Conservation (phyloP, 1,139 yeast genomes). For the Yamadazyma conglobata region DNA sequence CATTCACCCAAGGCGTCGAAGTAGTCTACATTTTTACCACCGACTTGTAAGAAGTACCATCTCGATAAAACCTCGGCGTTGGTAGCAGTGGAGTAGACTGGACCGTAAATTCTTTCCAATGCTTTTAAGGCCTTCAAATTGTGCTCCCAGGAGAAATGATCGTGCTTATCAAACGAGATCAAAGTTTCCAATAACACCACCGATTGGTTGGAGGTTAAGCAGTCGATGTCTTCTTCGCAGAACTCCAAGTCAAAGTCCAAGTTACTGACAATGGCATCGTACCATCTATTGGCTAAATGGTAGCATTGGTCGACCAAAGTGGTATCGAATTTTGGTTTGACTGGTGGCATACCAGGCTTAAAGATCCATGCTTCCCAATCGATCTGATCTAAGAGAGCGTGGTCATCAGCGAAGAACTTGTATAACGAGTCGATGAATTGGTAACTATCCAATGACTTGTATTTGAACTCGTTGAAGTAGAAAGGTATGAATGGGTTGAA, state of each 20-base stretch:
- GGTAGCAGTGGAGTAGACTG: slow-evolving; percentile 43
- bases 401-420: slow-evolving; percentile 53
- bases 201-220: slow-evolving; percentile 70
- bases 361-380: slow-evolving; percentile 88
- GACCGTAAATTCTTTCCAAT: slow-evolving; percentile 43
- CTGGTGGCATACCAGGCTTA: slow-evolving; percentile 81
- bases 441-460: slow-evolving; percentile 72
- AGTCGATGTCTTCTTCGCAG: slow-evolving; percentile 40
- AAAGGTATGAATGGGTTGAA: slow-evolving; percentile 79
- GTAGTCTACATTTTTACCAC: slow-evolving; percentile 42
- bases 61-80: slow-evolving; percentile 84
- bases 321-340: slow-evolving; percentile 74
- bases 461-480: slow-evolving; percentile 69
- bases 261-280: slow-evolving; percentile 22
- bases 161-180: slow-evolving; percentile 30
- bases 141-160: slow-evolving; percentile 35
- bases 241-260: slow-evolving; percentile 16
- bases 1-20: slow-evolving; percentile 62
- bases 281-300: slow-evolving; percentile 66
- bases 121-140: slow-evolving; percentile 33
- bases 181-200: slow-evolving; percentile 75
- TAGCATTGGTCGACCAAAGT: slow-evolving; percentile 72
- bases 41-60: slow-evolving; percentile 64
- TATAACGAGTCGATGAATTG: slow-evolving; percentile 76
- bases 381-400: slow-evolving; percentile 52